Evolutionary conservation across 2,329 filamentous ascomycete genomes (phyloP), one percentile per base, ranked within the genome.

Genomic region (Ophiostoma fasciatum): DNA sequence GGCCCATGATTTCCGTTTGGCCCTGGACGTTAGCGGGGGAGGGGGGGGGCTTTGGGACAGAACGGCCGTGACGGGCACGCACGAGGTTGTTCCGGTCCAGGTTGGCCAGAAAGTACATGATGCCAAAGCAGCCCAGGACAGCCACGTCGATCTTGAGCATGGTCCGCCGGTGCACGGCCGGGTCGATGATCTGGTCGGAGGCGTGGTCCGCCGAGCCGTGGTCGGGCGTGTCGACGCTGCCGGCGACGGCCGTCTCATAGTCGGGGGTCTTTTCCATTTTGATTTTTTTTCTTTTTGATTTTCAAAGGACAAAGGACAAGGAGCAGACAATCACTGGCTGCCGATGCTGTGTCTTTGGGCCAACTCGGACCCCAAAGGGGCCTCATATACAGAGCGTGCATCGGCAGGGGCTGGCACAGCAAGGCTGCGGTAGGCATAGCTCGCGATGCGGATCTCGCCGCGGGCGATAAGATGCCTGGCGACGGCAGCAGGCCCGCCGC

Each of bases 71-170:
- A 8, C 22, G 22, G 12, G 23, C 3, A 36, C 41, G 19, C 14
- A 43, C 41, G 42, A 47, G 34, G 18, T 52, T 53, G 41, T 47
- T 52, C 7, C 50, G 44, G 33, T 55, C 52, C 10, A 55, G 40
- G 37, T 53, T 53, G 8, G 51, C 48, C 25, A 54, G 45, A 37
- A 55, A 45, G 38, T 53, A 55, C 22, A 52, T 38, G 8, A 54
- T 35, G 17, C 39, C 49, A 34, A 49, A 49, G 28, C 33, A 46
- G 3, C 34, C 39, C 5, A 39, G 17, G 3, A 44, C 36, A 12
- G 37, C 42, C 13, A 37, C 36, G 17, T 44, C 40, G 15, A 43
- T 18, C 31, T 45, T 45, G 17, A 42, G 26, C 21, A 45, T 28
- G 3, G 36, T 26, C 17, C 28, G 20, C 29, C 39, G 43, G 9